Conservation (phyloP, 331 rosid species). For the Pyrus hybrid region DNA sequence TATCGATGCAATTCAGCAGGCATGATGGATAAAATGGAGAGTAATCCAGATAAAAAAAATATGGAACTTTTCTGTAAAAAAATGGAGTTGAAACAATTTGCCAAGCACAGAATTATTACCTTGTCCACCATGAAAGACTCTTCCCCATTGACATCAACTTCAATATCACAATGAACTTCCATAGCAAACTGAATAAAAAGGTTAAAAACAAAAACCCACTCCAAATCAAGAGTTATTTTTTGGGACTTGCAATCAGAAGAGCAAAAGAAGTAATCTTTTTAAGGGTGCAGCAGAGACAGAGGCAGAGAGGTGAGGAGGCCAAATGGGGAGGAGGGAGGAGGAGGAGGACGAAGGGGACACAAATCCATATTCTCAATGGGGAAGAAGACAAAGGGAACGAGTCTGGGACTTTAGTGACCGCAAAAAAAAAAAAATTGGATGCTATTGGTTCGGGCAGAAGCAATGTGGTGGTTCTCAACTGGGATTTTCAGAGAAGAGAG, state of each 20-base stretch:
- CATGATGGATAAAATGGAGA: neutral
- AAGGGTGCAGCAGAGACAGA: slow-evolving; percentile 8
- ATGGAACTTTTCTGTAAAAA: no score
- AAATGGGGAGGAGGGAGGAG: slow-evolving; percentile 1
- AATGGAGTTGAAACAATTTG: neutral
- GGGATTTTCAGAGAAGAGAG: slow-evolving; percentile 19
- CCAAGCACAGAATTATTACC: slow-evolving; percentile 31
- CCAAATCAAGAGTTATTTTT: neutral
- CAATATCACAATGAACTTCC: slow-evolving; percentile 71
- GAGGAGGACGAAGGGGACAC: neutral
- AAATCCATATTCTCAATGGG: slow-evolving; percentile 21
- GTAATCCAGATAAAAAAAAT: neutral
- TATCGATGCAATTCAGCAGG: no score
- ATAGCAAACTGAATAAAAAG: slow-evolving; percentile 16
- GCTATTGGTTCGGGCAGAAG: slow-evolving; percentile 8
- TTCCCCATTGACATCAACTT: slow-evolving; percentile 90
- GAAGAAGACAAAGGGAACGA: slow-evolving; percentile 34
- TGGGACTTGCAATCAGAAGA: slow-evolving; percentile 12
- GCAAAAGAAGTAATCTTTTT: neutral
- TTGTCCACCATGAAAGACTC: slow-evolving; percentile 76
- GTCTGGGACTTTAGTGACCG: slow-evolving; percentile 1
- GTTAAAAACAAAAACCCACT: slow-evolving; percentile 1
- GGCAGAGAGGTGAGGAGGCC: slow-evolving; percentile 6
- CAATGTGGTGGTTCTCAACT: slow-evolving; percentile 17
- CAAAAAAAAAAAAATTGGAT: slow-evolving; percentile 2